Base-by-base conservation (phyloP, 2,329 filamentous ascomycete genomes). In the Trichoderma citrinoviride region DNA sequence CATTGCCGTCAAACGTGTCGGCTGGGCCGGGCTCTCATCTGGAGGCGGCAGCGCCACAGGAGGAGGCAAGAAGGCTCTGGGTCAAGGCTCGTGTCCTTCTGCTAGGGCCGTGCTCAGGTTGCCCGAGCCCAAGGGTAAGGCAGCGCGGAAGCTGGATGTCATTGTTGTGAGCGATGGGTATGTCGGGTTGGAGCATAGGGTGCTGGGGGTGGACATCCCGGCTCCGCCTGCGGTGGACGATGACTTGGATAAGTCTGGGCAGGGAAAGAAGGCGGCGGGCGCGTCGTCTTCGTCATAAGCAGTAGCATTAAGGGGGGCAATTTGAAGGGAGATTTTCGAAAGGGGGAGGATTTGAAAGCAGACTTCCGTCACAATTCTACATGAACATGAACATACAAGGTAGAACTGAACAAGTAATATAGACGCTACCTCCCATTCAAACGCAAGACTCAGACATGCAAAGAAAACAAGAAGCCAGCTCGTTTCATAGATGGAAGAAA, bases 131-230 rank as follows among this genome's bases (percentile, higher is more conserved):
- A 74, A 74, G 56, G 73, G 70, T 7, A 77, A 76, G 4, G 78
- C 80, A 68, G 82, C 79, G 15, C 86, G 87, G 71, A 90, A 84
- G 74, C 77, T 96, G 10, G 89, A 92, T 73, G 84, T 97, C 3
- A 75, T 85, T 67, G 87, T 97, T 2, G 81, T 95, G 19, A 98
- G 94, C 76, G 95, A 98, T 81, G 88, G 87, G 17, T 98, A 98
- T 77, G 80, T 92, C 40, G 92, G 90, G 0, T 86, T 98, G 82
- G 80, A 85, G 73, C 81, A 85, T 67, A 74, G 76, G 25, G 66
- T 83, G 1, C 66, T 77, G 43, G 81, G 80, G 2, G 79, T 87
- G 0, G 80, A 84, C 23, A 77, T 87, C n/a, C 85, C 85, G 19
- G 78, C 76, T 33, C 72, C 77, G 61, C 83, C 84, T 3, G 74